Evolutionary conservation across 306 rosid species (phyloP).

Genomic region (Vigna nakashimae): DNA sequence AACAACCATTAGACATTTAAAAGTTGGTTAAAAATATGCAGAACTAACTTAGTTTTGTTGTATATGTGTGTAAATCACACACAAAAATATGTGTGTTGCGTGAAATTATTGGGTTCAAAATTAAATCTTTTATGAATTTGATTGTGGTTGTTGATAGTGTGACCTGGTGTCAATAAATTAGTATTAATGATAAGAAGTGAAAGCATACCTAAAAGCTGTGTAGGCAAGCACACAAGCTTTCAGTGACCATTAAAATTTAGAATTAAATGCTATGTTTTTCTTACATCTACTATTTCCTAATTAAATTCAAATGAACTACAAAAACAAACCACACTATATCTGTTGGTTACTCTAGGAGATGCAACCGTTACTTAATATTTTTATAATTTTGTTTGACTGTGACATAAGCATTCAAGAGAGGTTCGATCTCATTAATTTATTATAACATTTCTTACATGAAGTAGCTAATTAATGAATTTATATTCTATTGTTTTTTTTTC

Average conservation of each 20-base stretch:
- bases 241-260: not conserved
- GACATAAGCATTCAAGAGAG: not conserved
- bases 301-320: not conserved
- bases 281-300: not conserved
- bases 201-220: slow-evolving; percentile 30
- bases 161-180: slow-evolving; percentile 10
- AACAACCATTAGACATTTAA: too few relatives aligned
- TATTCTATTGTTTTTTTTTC: not conserved
- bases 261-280: not conserved
- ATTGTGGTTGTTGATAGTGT: not conserved
- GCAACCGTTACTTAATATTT: not conserved
- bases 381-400: not conserved
- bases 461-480: not conserved
- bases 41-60: too few relatives aligned
- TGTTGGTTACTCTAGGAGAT: not conserved
- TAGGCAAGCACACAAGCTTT: not conserved
- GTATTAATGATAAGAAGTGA: slow-evolving; percentile 29
- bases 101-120: not conserved
- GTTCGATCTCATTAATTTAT: not conserved
- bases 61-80: too few relatives aligned
- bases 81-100: too few relatives aligned
- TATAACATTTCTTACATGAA: not conserved
- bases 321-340: not conserved
- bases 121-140: not conserved
- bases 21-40: too few relatives aligned